Base-by-base conservation (phyloP, 371 early-diverging fungal species). In the Parasitella parasitica region DNA sequence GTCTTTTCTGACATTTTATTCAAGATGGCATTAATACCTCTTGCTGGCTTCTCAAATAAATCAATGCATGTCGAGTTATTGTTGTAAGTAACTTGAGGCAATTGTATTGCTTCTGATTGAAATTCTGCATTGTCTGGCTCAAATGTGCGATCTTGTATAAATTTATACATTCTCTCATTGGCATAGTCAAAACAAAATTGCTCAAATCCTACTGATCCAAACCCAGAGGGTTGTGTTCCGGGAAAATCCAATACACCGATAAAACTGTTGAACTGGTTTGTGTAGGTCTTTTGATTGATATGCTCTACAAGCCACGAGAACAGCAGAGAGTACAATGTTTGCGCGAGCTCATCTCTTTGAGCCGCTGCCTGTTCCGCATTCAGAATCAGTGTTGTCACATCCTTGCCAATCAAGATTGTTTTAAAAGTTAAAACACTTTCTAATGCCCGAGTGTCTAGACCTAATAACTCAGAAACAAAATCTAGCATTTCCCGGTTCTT, bases 161-260 rank as follows among this genome's bases (percentile, higher is more conserved):
- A 90, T 24, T 84, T 78, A 41, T 84, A 78, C 20, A 93, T 67
- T 48, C 89, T 85, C 71, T 95, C 94, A 68, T 89, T 91, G 39
- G 94, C 91, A 71, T 89, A 87, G 68, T 95, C 90, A 62, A 70
- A 57, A n/a, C 86, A 83, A 62, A 93, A 86, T 62, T 88, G 86
- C 59, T 93, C 89, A 69, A 91, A 90, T 18, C 73, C 43, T 24
- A 62, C 70, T 24, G 54, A 70, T 49, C 48, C 65, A 43, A 54
- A 50, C 4, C 56, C 52, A 27, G 60, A 54, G 0, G 39, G 30
- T 52, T 76, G 65, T 16, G 78, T 78, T 2, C 91, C 89, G 8
- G 86, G 83, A 55, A 89, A 76, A 58, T 92, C 90, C n/a, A 91
- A 67, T 2, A 92, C 57, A 11, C 89, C 88, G 34, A 92, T 82